Evolutionary conservation across 1,284 basidiomycete species (phyloP), one percentile per base, ranked within the genome.

Genomic region (Boletus chippewaensis): DNA sequence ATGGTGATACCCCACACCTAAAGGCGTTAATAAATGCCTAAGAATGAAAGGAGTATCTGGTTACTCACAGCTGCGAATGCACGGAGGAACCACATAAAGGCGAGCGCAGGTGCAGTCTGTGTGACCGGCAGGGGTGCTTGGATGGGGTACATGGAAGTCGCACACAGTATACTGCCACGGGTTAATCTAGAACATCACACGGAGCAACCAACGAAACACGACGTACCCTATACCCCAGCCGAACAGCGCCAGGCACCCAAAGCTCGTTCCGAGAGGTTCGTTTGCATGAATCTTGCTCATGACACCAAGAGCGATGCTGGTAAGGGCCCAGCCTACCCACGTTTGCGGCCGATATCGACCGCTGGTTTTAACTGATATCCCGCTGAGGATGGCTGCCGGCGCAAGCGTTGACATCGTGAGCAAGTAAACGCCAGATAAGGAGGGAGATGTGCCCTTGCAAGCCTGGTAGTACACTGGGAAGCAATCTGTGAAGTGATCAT

Each of bases 61-160:
- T 5, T 12, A 32, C 53, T 45, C 29, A 54, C 52, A n/a, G 46
- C 34, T 5, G 61, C 59, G 40, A 69, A 68, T 13, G 53, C 58
- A 20, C 70, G 66, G 15, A 64, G 51, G 45, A 69, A 71, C 46
- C 60, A 60, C 50, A 65, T 61, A 48, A 70, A 61, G 2, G 67
- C 62, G n/a, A 71, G 57, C 1, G 67, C 67, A 34, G 58, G 57
- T 5, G 69, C 69, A 46, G 67, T 71, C 28, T 62, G 47, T 1
- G 54, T 51, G 5, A 65, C 57, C 2, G 65, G 62, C 1, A 73
- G 54, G 0, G 71, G 70, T 5, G 73, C 68, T n/a, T 70, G 65
- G 24, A 71, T 59, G 3, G 65, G 61, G 45, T 57, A 64, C 51
- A 47, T 47, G 4, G 41, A 26, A 5, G 41, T 49, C 3, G 44